These are phyloP conservation scores for Betula pendula DNA, from an alignment of 306 rosid genomes.

Conservation along the genomic window DNA sequence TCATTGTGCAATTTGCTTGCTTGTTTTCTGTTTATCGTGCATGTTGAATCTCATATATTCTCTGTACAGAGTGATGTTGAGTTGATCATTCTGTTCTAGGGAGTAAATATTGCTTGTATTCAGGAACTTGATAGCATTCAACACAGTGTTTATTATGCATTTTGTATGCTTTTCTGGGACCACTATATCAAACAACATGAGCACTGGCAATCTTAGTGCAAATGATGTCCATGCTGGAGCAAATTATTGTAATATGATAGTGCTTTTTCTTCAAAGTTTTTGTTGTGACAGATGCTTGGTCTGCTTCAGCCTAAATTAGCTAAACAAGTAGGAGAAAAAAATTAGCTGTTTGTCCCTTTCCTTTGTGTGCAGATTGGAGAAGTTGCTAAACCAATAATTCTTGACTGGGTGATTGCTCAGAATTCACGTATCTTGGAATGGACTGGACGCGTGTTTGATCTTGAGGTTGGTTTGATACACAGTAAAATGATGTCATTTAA, in stretches of 20 bases:
- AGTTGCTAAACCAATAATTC: slow-evolving; percentile 54
- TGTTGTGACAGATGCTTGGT: not conserved
- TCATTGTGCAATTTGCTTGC: not conserved
- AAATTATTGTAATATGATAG: not conserved
- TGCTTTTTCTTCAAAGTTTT: not conserved
- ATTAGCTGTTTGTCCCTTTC: slow-evolving; percentile 11
- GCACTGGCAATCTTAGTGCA: not conserved
- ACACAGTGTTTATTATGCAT: not conserved
- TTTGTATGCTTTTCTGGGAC: not conserved
- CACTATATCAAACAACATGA: not conserved
- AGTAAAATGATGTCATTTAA: slow-evolving; percentile 14
- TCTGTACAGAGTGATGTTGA: not conserved
- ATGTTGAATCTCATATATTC: not conserved
- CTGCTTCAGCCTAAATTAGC: slow-evolving; percentile 4
- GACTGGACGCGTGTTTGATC: slow-evolving; percentile 56
- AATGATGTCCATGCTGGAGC: not conserved
- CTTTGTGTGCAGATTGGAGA: slow-evolving; percentile 48
- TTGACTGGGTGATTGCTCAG: slow-evolving; percentile 67
- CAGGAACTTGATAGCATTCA: not conserved
- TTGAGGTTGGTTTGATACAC: slow-evolving; percentile 49
- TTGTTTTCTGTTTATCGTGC: not conserved
- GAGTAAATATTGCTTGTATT: not conserved
- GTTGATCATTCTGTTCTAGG: not conserved
- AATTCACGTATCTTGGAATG: slow-evolving; percentile 49
- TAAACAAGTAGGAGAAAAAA: not conserved